Evolutionary conservation across 2,329 filamentous ascomycete genomes (phyloP), one percentile per base, ranked within the genome.

Genomic region (Diatrype stigma): DNA sequence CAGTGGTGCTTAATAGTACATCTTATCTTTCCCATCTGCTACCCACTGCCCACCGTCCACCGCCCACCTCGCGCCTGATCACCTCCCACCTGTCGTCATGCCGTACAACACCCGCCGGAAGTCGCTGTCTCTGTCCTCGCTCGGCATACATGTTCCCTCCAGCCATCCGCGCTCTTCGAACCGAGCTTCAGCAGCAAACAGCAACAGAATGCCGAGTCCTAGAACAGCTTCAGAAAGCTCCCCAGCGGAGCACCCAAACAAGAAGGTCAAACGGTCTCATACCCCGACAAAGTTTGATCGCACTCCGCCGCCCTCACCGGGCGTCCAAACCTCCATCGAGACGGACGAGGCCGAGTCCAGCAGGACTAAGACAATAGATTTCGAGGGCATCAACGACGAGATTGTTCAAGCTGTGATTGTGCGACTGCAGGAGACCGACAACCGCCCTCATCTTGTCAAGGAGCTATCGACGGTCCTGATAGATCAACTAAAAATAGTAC

Each of bases 91-190:
- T 49, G 46, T 54, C 63, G 63, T 49, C 64, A 96, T 96, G 90
- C 88, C 87, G 67, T 96, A 96, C 80, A 96, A 96, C 73, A 97
- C 93, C 61, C 89, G 93, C 73, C 87, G 92, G 72, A 97, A 97
- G 78, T 96, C 91, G 67, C 78, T 99, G 60, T 96, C 92, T 56
- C 79, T 97, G 66, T 89, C 90, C 54, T 95, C 91, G 60, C 81
- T 97, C 64, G 94, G 94, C 69, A 96, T 97, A 63, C 89, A 94
- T 64, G 79, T 96, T 58, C 86, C 89, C 58, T 72, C 73, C 77
- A 69, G 66, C 77, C 66, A 66, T 73, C 64, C 70, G 87, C 42
- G 64, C 59, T 16, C 66, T 78, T 73, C 79, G 70, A 67, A 67
- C 60, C 65, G 71, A 62, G 59, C 69, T 44, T 64, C 69, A 47